Evolutionary conservation across 768 basidiomycete genomes (phyloP).

Genomic region (Pulveroboletus frians): DNA sequence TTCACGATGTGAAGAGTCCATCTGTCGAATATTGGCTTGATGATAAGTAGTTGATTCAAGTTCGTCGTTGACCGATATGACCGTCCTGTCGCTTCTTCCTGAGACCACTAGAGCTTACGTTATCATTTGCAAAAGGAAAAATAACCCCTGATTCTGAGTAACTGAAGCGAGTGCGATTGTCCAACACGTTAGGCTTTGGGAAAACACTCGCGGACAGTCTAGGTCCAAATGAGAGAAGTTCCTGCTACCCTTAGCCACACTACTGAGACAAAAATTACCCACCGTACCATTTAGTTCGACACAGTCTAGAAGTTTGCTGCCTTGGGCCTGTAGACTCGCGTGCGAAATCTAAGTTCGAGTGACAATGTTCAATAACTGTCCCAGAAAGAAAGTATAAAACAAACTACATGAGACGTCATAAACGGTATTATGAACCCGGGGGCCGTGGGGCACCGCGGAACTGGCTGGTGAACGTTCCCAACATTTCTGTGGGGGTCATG

Average conservation of each 20-base stretch:
- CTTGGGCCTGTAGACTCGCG: neutral
- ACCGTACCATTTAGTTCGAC: neutral
- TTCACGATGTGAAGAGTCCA: neutral
- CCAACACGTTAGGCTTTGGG: too few species aligned
- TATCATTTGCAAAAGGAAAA: neutral
- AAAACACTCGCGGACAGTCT: neutral
- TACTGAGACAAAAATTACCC: neutral
- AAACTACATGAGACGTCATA: neutral
- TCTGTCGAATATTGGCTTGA: neutral
- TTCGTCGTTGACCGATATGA: constrained; percentile 1
- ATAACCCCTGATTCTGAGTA: neutral
- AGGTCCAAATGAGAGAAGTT: neutral
- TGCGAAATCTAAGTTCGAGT: neutral
- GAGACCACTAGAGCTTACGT: constrained; percentile 11
- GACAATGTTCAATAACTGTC: neutral
- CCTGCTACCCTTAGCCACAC: neutral
- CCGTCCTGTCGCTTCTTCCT: neutral
- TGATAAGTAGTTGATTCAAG: neutral
- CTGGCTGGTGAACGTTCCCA: constrained; percentile 12
- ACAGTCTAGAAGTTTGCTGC: neutral
- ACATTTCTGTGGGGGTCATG: constrained; percentile 25
- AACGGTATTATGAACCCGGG: constrained; percentile 4
- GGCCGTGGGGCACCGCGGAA: constrained; percentile 1
- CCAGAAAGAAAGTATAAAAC: neutral
- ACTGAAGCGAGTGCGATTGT: too few species aligned